phyloP scores from a whole-genome alignment of 169 alveolate genomes.

The Plasmodium coatneyi region DNA sequence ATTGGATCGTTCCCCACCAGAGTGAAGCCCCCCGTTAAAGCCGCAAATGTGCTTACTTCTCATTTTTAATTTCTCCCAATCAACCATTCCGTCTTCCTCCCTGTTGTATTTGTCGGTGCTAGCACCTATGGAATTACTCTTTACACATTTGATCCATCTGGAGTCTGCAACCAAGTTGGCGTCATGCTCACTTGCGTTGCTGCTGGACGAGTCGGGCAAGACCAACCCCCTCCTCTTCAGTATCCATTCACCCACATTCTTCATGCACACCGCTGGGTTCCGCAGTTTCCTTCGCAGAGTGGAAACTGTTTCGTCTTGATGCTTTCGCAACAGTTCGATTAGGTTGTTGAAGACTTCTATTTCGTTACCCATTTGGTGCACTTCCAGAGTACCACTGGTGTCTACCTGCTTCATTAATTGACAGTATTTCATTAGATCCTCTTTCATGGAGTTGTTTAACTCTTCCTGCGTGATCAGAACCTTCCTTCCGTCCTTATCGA shows the following conservation, averaged over 20 bases:
- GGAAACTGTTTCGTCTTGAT: too few species aligned
- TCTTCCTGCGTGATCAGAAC: background rate
- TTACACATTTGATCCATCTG: background rate
- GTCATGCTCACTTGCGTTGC: background rate
- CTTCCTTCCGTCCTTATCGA: background rate
- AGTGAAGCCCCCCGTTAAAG: background rate
- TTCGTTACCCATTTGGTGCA: too few species aligned
- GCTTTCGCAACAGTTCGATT: too few species aligned
- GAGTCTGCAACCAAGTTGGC: background rate
- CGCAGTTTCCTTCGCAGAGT: background rate
- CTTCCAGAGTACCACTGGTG: too few species aligned
- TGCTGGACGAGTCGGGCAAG: constrained; percentile 1
- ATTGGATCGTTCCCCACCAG: background rate
- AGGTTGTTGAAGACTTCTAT: too few species aligned
- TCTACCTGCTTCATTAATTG: too few species aligned
- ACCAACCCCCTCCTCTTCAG: constrained; percentile 46
- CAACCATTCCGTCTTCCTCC: background rate
- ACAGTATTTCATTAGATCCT: too few species aligned
- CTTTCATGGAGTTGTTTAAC: too few species aligned
- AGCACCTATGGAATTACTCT: background rate
- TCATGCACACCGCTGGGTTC: constrained; percentile 51
- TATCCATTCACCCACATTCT: constrained; percentile 50
- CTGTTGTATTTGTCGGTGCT: background rate
- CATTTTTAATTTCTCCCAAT: background rate
- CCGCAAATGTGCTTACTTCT: background rate